phyloP scores from a whole-genome alignment of 2,329 filamentous ascomycete genomes.

The Penicillium frequentans region DNA sequence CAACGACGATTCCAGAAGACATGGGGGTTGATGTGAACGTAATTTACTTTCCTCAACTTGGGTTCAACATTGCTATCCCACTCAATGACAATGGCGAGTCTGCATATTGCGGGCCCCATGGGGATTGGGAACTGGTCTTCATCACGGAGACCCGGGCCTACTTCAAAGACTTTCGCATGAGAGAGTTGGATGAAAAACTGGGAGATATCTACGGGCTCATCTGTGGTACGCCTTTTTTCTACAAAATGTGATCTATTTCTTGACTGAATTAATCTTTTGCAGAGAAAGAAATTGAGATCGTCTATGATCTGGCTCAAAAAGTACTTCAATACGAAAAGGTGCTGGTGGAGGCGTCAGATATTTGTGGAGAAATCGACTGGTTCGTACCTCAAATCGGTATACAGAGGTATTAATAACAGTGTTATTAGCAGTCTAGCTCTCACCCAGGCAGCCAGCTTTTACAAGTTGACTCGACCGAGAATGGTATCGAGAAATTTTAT shows the following conservation, averaged over 20 bases:
- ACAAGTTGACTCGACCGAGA: conserved; percentile 68
- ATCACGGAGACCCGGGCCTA: conserved; percentile 69
- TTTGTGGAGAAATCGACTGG: conserved; percentile 82
- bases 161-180: conserved; percentile 84
- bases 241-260: not conserved
- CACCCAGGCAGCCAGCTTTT: conserved; percentile 71
- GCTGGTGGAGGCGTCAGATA: conserved; percentile 69
- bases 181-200: conserved; percentile 73
- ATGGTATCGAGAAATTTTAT: conserved; percentile 72
- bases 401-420: not conserved
- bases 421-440: conserved; percentile 69
- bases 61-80: conserved; percentile 78
- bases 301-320: conserved; percentile 71
- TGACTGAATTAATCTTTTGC: not conserved
- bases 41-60: conserved; percentile 87
- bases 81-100: conserved; percentile 61
- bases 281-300: conserved; percentile 88
- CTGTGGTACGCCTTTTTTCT: conserved; percentile 58
- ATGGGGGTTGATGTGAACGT: conserved; percentile 64
- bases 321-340: conserved; percentile 68
- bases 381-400: conserved; percentile 19
- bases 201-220: conserved; percentile 86
- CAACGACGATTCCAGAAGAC: conserved; percentile 60
- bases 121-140: conserved; percentile 77
- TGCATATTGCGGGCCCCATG: conserved; percentile 64